Evolutionary conservation across 129 eudicot species (phyloP).

Genomic region (Oenanthe sinensis): DNA sequence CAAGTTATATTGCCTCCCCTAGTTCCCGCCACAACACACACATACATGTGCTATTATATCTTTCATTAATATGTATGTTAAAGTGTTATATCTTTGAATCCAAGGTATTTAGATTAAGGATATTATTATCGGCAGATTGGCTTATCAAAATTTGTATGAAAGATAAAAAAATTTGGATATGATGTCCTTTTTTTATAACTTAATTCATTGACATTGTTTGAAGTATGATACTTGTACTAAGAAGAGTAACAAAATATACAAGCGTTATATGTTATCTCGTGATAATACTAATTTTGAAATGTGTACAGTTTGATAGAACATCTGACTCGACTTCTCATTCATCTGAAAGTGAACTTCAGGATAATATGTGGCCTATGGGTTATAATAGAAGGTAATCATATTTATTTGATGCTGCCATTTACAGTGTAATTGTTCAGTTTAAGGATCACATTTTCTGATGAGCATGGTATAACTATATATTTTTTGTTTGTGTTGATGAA

Average conservation of each 20-base stretch:
- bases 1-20: background rate
- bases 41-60: background rate
- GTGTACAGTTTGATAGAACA: conserved; percentile 53
- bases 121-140: background rate
- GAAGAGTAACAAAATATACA: background rate
- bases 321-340: conserved; percentile 65
- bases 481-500: background rate
- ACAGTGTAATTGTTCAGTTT: background rate
- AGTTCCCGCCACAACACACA: background rate
- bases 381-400: conserved; percentile 44
- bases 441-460: background rate
- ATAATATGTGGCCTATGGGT: conserved; percentile 32
- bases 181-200: background rate
- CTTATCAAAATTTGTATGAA: background rate
- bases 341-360: conserved; percentile 48
- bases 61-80: background rate
- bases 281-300: conserved; percentile 3
- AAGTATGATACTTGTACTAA: too few relatives aligned
- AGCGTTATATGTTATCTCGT: background rate
- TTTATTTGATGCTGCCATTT: background rate
- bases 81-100: background rate
- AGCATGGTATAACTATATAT: background rate
- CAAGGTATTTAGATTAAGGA: background rate
- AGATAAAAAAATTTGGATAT: background rate
- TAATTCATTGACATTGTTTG: background rate